Evolutionary conservation across 2,329 filamentous ascomycete species (phyloP).

Genomic region (Fusarium sp.): DNA sequence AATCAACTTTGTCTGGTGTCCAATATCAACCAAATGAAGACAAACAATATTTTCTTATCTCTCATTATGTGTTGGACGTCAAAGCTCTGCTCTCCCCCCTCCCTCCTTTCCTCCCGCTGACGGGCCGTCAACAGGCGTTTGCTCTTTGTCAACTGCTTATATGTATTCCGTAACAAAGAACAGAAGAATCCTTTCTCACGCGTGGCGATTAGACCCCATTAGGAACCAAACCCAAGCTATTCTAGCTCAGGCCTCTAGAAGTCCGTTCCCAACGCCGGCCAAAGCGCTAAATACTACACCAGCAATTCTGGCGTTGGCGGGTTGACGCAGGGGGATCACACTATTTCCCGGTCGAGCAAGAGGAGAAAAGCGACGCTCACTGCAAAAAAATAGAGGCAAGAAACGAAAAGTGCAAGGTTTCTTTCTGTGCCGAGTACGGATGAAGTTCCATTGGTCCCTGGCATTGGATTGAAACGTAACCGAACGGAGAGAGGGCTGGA

Average conservation of each 20-base stretch:
- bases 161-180: constrained; percentile 6
- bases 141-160: constrained; percentile 19
- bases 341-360: constrained; percentile 18
- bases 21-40: not conserved
- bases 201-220: constrained; percentile 14
- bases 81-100: constrained; percentile 14
- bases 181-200: not conserved
- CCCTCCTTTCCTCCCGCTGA: constrained; percentile 24
- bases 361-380: not conserved
- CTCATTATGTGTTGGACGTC: constrained; percentile 5
- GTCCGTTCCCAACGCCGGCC: constrained; percentile 21
- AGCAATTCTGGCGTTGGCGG: constrained; percentile 39
- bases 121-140: constrained; percentile 22
- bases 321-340: constrained; percentile 45
- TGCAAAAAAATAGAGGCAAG: not conserved
- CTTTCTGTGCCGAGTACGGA: constrained; percentile 22
- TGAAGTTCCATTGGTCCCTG: constrained; percentile 20
- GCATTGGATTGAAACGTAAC: constrained; percentile 5
- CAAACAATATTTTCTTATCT: not conserved
- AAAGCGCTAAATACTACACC: constrained; percentile 33
- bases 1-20: not conserved
- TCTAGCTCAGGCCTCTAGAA: constrained; percentile 19
- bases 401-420: constrained; percentile 5
- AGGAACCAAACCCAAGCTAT: constrained; percentile 1
- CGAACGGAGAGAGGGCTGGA: constrained; percentile 4